phyloP scores from a whole-genome alignment of 2,329 filamentous ascomycete species.

The Pseudomassariella vexata region DNA sequence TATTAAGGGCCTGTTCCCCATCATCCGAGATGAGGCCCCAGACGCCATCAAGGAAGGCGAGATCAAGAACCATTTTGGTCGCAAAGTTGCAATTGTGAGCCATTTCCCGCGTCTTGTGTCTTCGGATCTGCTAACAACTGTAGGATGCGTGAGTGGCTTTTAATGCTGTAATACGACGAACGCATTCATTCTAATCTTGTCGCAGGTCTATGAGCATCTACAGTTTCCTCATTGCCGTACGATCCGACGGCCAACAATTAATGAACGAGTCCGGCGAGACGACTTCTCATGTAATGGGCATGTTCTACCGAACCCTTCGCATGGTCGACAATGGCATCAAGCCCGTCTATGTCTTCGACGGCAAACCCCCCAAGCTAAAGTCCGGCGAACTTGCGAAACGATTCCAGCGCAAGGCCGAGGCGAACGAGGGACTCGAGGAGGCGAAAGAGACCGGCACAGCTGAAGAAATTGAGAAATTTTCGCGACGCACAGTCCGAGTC shows the following conservation, averaged over 20 bases:
- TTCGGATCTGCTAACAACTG: constrained; percentile 11
- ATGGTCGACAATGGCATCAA: constrained; percentile 99
- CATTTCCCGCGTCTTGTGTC: background rate
- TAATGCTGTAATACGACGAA: constrained; percentile 5
- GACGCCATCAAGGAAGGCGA: constrained; percentile 93
- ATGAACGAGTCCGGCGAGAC: constrained; percentile 94
- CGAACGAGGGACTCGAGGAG: constrained; percentile 83
- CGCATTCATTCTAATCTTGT: background rate
- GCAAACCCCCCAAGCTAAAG: constrained; percentile 93
- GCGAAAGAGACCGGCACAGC: constrained; percentile 96
- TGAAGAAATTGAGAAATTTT: constrained; percentile 97
- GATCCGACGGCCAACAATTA: constrained; percentile 92
- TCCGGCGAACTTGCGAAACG: constrained; percentile 95
- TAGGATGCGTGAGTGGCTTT: constrained; percentile 50
- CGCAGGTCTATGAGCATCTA: constrained; percentile 94
- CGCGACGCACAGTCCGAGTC: constrained; percentile 83
- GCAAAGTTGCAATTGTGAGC: constrained; percentile 94
- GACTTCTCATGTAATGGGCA: constrained; percentile 96
- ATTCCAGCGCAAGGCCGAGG: constrained; percentile 90
- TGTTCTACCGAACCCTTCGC: constrained; percentile 97
- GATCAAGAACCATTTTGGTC: constrained; percentile 98
- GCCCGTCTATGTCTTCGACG: constrained; percentile 96
- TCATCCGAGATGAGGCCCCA: constrained; percentile 90
- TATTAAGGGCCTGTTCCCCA: constrained; percentile 69
- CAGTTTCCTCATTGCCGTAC: constrained; percentile 95